Percentiles rank a stretch among this genome's conserved stretches.
phyloP scores from a whole-genome alignment of 805 yeast genomes.

The Candida namnaoensis region DNA sequence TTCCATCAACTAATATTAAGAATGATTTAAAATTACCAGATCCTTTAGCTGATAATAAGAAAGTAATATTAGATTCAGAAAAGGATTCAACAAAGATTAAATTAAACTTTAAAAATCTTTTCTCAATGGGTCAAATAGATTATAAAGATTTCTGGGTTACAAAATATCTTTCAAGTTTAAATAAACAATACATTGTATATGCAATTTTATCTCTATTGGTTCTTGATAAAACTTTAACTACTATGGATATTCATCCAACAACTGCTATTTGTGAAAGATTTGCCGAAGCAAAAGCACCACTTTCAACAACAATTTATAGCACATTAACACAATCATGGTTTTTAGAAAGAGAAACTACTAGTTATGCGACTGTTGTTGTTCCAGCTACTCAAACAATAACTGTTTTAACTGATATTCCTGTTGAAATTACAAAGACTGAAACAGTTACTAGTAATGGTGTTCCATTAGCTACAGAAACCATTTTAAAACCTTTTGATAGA shows the following conservation, averaged over 20 bases:
- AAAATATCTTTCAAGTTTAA: too few relatives aligned
- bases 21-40: slow-evolving; percentile 6
- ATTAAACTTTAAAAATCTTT: too few relatives aligned
- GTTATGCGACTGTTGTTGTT: not conserved
- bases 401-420: too few relatives aligned
- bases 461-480: too few relatives aligned
- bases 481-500: too few relatives aligned
- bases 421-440: not conserved
- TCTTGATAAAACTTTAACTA: slow-evolving; percentile 10
- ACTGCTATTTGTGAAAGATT: not conserved
- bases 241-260: slow-evolving; percentile 4
- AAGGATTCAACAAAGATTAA: too few relatives aligned
- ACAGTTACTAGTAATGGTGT: not conserved
- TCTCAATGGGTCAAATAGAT: too few relatives aligned
- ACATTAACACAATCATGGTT: not conserved
- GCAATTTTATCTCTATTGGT: slow-evolving; percentile 9
- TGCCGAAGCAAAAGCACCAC: too few relatives aligned
- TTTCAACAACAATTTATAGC: not conserved
- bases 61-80: too few relatives aligned
- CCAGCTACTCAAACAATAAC: not conserved
- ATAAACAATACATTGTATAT: slow-evolving; percentile 4
- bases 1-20: not conserved
- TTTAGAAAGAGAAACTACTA: not conserved
- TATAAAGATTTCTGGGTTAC: too few relatives aligned
- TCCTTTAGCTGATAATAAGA: slow-evolving; percentile 1